Evolutionary conservation across 2,329 filamentous ascomycete species (phyloP).

Genomic region (Paecilomyces sp.): DNA sequence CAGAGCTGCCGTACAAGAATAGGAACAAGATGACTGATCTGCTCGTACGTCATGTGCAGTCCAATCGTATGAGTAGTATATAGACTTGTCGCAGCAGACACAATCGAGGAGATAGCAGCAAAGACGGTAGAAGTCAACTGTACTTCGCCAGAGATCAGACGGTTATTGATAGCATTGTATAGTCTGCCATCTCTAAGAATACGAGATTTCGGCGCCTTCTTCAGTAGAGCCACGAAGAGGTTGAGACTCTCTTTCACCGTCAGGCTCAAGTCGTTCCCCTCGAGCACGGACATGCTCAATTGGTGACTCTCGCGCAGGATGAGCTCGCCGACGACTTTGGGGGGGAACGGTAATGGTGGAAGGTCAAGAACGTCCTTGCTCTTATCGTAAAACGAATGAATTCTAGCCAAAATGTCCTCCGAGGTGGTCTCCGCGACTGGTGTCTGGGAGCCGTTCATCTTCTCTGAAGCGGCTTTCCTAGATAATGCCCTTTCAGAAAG

Average conservation of each 20-base stretch:
- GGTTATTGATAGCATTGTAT: constrained; percentile 25
- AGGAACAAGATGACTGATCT: constrained; percentile 56
- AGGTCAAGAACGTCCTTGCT: constrained; percentile 65
- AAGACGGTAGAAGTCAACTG: constrained; percentile 24
- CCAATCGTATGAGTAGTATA: constrained; percentile 29
- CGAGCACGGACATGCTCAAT: constrained; percentile 25
- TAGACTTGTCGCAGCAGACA: constrained; percentile 43
- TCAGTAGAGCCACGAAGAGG: constrained; percentile 48
- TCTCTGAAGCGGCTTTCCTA: constrained; percentile 39
- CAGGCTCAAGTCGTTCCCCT: constrained; percentile 17
- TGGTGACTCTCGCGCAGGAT: constrained; percentile 54
- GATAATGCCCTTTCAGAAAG: constrained; percentile 44
- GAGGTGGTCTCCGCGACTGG: constrained; percentile 10
- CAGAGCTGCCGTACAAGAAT: constrained; percentile 68
- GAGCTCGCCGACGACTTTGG: constrained; percentile 52
- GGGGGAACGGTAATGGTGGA: constrained; percentile 52
- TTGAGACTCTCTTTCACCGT: constrained; percentile 53
- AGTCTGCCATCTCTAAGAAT: constrained; percentile 26
- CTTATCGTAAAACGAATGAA: constrained; percentile 60
- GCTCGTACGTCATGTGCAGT: constrained; percentile 32
- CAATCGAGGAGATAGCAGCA: constrained; percentile 27
- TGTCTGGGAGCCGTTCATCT: constrained; percentile 7
- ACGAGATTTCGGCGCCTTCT: constrained; percentile 31
- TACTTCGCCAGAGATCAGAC: constrained; percentile 13
- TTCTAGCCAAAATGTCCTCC: constrained; percentile 50